phyloP scores from a whole-genome alignment of 768 basidiomycete species.

The Omphalotus guepiniiformis region DNA sequence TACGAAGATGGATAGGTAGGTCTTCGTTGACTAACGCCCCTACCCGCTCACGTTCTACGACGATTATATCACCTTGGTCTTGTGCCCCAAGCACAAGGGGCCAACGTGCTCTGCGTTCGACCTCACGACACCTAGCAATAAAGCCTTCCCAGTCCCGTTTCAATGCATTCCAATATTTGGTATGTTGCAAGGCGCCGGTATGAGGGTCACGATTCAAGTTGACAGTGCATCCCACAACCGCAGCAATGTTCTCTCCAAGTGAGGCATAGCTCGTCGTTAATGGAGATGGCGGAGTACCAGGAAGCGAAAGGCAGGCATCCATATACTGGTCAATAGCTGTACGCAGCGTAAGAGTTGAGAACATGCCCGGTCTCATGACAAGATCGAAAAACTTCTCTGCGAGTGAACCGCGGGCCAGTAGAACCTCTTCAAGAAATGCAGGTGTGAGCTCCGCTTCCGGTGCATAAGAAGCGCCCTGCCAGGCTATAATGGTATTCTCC shows the following conservation, averaged over 20 bases:
- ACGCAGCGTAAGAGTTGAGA: slow-evolving; percentile 77
- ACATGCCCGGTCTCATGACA: slow-evolving; percentile 83
- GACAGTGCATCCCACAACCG: slow-evolving; percentile 85
- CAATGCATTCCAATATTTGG: slow-evolving; percentile 78
- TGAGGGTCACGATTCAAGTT: slow-evolving; percentile 65
- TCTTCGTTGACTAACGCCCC: slow-evolving; percentile 64
- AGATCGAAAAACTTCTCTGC: slow-evolving; percentile 77
- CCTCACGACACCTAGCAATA: slow-evolving; percentile 81
- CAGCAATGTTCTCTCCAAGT: slow-evolving; percentile 70
- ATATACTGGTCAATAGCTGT: slow-evolving; percentile 83
- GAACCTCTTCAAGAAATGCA: slow-evolving; percentile 81
- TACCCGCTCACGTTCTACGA: slow-evolving; percentile 77
- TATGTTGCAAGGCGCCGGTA: slow-evolving; percentile 75
- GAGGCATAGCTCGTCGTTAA: slow-evolving; percentile 61
- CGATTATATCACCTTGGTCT: slow-evolving; percentile 40
- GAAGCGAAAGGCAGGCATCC: slow-evolving; percentile 62
- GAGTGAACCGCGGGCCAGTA: slow-evolving; percentile 66
- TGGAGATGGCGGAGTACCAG: slow-evolving; percentile 48
- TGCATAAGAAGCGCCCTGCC: slow-evolving; percentile 59
- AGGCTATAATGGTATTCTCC: slow-evolving; percentile 30
- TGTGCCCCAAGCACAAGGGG: slow-evolving; percentile 63
- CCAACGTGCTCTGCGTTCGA: slow-evolving; percentile 85
- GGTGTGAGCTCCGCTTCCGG: slow-evolving; percentile 76
- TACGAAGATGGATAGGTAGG: slow-evolving; percentile 54
- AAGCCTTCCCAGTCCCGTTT: slow-evolving; percentile 97